phyloP scores from a whole-genome alignment of 83 land plant species.

The Picea abies region DNA sequence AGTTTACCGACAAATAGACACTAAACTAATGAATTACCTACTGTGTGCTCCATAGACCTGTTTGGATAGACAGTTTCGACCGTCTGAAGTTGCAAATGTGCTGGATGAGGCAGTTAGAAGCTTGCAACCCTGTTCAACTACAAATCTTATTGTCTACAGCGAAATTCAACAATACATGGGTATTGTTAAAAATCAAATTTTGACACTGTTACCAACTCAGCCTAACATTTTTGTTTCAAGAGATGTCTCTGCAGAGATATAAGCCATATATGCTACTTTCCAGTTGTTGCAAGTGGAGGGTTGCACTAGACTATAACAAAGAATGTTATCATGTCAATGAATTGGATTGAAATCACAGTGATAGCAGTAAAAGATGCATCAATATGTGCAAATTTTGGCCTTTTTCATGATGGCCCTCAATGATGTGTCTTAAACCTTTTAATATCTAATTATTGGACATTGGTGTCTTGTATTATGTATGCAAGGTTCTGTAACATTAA shows the following conservation, averaged over 20 bases:
- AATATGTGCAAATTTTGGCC: too few species aligned
- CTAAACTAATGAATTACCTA: not conserved
- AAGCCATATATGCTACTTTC: not conserved
- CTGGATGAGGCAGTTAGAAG: conserved; percentile 32
- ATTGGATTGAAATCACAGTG: not conserved
- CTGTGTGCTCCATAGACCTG: conserved; percentile 31
- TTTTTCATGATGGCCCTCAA: too few species aligned
- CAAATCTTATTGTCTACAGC: conserved; percentile 38
- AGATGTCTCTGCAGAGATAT: not conserved
- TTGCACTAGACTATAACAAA: not conserved
- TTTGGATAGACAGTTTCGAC: conserved; percentile 39
- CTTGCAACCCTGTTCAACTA: conserved; percentile 42
- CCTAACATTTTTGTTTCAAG: not conserved
- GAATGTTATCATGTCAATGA: not conserved
- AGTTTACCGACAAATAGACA: not conserved
- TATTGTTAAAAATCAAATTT: conserved; percentile 39
- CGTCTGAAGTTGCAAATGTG: conserved; percentile 37
- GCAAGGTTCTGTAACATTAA: too few species aligned
- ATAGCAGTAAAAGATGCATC: too few species aligned
- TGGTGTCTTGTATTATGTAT: too few species aligned
- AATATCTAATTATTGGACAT: too few species aligned
- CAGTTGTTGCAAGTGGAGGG: not conserved
- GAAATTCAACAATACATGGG: conserved; percentile 47
- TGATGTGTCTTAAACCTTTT: too few species aligned
- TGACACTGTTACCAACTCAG: conserved; percentile 39